Evolutionary conservation across 345 rosid species (phyloP).

Genomic region (Lepidium didymum): DNA sequence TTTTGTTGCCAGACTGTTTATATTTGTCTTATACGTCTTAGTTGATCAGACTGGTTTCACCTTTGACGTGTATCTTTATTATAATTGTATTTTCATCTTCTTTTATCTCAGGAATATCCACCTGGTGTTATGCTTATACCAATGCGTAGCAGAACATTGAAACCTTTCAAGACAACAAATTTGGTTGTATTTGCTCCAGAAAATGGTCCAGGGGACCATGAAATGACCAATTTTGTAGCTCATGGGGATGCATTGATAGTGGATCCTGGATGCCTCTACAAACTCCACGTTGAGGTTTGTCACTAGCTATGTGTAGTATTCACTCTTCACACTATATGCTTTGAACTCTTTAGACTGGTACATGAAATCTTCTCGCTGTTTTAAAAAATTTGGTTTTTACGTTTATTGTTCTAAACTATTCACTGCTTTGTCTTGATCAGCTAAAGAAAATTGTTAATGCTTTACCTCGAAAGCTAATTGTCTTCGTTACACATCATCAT

Average conservation of each 20-base stretch:
- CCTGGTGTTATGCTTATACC: slow-evolving; percentile 75
- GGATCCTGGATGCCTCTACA: slow-evolving; percentile 69
- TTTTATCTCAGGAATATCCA: slow-evolving; percentile 72
- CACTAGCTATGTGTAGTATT: background rate
- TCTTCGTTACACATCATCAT: slow-evolving; percentile 86
- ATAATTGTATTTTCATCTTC: background rate
- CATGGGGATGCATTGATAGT: slow-evolving; percentile 75
- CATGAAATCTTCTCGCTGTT: background rate
- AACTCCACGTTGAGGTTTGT: slow-evolving; percentile 56
- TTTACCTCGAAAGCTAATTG: slow-evolving; percentile 65
- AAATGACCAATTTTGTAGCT: slow-evolving; percentile 34
- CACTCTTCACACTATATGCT: background rate
- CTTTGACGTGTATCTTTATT: background rate
- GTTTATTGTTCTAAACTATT: background rate
- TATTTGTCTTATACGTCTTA: background rate
- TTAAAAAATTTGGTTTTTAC: background rate
- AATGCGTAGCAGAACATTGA: slow-evolving; percentile 63
- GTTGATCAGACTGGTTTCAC: background rate
- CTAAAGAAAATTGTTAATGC: slow-evolving; percentile 59
- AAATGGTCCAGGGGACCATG: slow-evolving; percentile 27
- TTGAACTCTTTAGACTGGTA: background rate
- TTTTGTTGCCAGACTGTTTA: background rate
- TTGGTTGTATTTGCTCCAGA: slow-evolving; percentile 64
- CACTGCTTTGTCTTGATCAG: slow-evolving; percentile 37
- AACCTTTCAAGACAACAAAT: slow-evolving; percentile 77